A percentile compares a stretch with the other conserved stretches of the same genome.
phyloP scores from a whole-genome alignment of 2,329 filamentous ascomycete species.

The Fusarium gaditjirri region DNA sequence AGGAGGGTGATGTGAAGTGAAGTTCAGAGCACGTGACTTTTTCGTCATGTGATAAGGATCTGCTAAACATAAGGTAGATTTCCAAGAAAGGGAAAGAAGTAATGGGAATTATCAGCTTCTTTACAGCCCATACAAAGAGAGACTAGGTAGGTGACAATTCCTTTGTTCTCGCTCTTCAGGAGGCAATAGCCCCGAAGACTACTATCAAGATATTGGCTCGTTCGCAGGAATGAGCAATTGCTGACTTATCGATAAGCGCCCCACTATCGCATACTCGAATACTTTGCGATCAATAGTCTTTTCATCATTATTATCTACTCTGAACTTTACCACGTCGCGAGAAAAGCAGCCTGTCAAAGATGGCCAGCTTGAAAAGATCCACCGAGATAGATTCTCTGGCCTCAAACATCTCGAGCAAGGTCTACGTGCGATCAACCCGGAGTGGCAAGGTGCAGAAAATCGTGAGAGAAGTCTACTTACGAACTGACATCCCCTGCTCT shows the following conservation, averaged over 20 bases:
- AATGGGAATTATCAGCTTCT: background rate
- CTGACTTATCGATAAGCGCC: slow-evolving; percentile 48
- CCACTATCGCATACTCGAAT: slow-evolving; percentile 41
- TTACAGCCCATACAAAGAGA: background rate
- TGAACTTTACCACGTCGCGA: slow-evolving; percentile 6
- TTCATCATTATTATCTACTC: slow-evolving; percentile 30
- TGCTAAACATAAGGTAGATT: background rate
- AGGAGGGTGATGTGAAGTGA: slow-evolving; percentile 9
- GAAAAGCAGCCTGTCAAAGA: slow-evolving; percentile 47
- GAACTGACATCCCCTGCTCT: slow-evolving; percentile 97
- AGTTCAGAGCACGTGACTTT: slow-evolving; percentile 1
- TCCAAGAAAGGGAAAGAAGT: background rate
- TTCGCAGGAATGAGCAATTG: background rate
- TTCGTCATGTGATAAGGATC: slow-evolving; percentile 1
- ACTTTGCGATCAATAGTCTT: slow-evolving; percentile 32
- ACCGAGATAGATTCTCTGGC: slow-evolving; percentile 64
- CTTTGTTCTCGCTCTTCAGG: background rate
- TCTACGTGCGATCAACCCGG: slow-evolving; percentile 93
- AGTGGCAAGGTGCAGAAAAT: slow-evolving; percentile 99
- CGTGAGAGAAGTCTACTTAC: slow-evolving; percentile 93
- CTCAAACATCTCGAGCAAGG: slow-evolving; percentile 90
- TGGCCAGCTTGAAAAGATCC: slow-evolving; percentile 74
- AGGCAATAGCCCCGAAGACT: background rate
- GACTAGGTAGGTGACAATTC: background rate
- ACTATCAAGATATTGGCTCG: background rate